A percentile compares a stretch with the other conserved stretches of the same genome.
Conservation (phyloP, 2,329 filamentous ascomycete genomes). For the Dothideomycetidae sp. region DNA sequence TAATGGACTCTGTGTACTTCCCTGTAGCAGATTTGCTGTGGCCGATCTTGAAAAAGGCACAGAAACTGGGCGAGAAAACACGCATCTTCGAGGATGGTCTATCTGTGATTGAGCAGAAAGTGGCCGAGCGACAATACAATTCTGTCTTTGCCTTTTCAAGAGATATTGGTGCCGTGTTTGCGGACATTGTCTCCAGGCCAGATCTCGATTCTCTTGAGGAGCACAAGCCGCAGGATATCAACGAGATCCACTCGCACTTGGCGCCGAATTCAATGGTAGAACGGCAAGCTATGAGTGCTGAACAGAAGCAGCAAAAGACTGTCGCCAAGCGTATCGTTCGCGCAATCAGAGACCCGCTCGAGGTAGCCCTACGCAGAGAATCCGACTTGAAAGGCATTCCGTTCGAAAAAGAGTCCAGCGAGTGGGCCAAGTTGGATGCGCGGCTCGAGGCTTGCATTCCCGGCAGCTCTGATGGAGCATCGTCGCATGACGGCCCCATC, state of each 20-base stretch:
- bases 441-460: slow-evolving; percentile 44
- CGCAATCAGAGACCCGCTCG: slow-evolving; percentile 61
- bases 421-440: slow-evolving; percentile 47
- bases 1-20: slow-evolving; percentile 85
- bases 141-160: slow-evolving; percentile 47
- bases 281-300: slow-evolving; percentile 33
- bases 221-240: slow-evolving; percentile 21
- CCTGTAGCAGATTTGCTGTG: slow-evolving; percentile 64
- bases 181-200: slow-evolving; percentile 35
- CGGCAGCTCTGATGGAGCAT: slow-evolving; percentile 11
- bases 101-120: slow-evolving; percentile 36
- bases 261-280: slow-evolving; percentile 24
- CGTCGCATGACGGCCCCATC: slow-evolving; percentile 7
- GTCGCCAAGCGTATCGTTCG: slow-evolving; percentile 85
- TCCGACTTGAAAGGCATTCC: slow-evolving; percentile 62
- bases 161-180: slow-evolving; percentile 43
- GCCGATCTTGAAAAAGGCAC: slow-evolving; percentile 66
- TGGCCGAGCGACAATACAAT: slow-evolving; percentile 44
- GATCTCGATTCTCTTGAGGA: slow-evolving; percentile 22
- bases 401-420: slow-evolving; percentile 47
- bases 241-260: slow-evolving; percentile 30
- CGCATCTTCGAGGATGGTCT: slow-evolving; percentile 41
- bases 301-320: slow-evolving; percentile 68
- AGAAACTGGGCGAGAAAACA: slow-evolving; percentile 49
- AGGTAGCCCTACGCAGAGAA: slow-evolving; percentile 64